Percentiles rank a stretch among this genome's conserved stretches.
Evolutionary conservation across 1,139 yeast genomes (phyloP).

Genomic region (Candida tunisiensis): DNA sequence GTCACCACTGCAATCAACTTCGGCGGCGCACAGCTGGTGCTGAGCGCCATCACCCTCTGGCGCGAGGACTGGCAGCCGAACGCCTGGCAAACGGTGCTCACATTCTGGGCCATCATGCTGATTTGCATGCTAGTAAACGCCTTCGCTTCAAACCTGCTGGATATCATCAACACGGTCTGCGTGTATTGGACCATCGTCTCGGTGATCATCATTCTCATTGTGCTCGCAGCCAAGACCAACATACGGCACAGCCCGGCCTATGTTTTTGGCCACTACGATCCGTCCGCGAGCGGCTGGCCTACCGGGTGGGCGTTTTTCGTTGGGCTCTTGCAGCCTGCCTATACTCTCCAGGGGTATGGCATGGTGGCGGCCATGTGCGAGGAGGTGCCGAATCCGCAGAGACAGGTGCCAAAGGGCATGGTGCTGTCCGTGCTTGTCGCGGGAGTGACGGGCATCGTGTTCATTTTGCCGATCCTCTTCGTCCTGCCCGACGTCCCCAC

Average conservation of each 20-base stretch:
- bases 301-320: constrained; percentile 10
- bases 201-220: no score
- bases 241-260: constrained; percentile 16
- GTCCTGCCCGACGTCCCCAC: constrained; percentile 32
- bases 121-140: constrained; percentile 26
- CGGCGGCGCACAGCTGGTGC: constrained; percentile 23
- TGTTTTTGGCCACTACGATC: constrained; percentile 17
- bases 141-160: no score
- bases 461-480: constrained; percentile 44
- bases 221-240: constrained; percentile 12
- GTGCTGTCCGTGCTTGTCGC: constrained; percentile 9
- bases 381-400: constrained; percentile 10
- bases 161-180: constrained; percentile 25
- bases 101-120: no score
- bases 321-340: constrained; percentile 9
- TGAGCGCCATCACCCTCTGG: constrained; percentile 28
- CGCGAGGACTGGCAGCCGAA: constrained; percentile 26
- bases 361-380: constrained; percentile 62
- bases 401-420: constrained; percentile 10
- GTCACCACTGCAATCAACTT: constrained; percentile 24
- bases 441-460: no score
- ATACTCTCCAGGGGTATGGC: constrained; percentile 41
- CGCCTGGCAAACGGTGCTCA: constrained; percentile 21
- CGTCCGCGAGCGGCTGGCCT: constrained; percentile 18
- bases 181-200: constrained; percentile 26